Evolutionary conservation across 345 rosid species (phyloP).

Genomic region (Erysimum cheiranthoides): DNA sequence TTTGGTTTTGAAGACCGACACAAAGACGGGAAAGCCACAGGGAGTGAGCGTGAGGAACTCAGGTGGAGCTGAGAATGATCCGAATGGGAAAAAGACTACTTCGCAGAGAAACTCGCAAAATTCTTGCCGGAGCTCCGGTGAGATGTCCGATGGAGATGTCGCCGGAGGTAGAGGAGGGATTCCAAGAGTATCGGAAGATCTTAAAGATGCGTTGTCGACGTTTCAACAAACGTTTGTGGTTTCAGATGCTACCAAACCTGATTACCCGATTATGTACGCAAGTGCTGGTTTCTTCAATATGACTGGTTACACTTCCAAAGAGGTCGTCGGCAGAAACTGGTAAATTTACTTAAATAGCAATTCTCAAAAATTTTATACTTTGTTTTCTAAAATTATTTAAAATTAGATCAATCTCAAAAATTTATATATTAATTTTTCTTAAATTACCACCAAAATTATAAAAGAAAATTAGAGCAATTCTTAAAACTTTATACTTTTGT

Average conservation of each 20-base stretch:
- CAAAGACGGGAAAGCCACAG: slow-evolving; percentile 82
- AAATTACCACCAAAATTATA: no score
- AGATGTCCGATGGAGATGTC: slow-evolving; percentile 57
- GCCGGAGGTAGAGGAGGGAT: slow-evolving; percentile 53
- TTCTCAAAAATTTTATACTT: neutral
- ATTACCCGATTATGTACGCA: slow-evolving; percentile 87
- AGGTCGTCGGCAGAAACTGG: slow-evolving; percentile 96
- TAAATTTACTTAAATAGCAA: slow-evolving; percentile 19
- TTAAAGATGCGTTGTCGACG: slow-evolving; percentile 79
- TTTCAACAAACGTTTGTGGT: slow-evolving; percentile 97
- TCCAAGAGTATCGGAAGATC: slow-evolving; percentile 80
- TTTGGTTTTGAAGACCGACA: slow-evolving; percentile 75
- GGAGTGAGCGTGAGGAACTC: slow-evolving; percentile 78
- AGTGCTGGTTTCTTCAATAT: slow-evolving; percentile 98
- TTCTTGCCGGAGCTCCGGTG: slow-evolving; percentile 81
- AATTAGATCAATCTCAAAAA: no score
- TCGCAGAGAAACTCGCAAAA: slow-evolving; percentile 70
- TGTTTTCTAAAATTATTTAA: no score
- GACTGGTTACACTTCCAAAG: slow-evolving; percentile 95
- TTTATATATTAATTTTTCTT: no score
- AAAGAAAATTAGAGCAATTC: neutral
- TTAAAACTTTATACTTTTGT: neutral
- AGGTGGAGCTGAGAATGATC: slow-evolving; percentile 67
- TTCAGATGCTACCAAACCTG: slow-evolving; percentile 94
- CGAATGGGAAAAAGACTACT: slow-evolving; percentile 48